Conservation (phyloP, 1,284 basidiomycete species). For the Cutaneotrichosporon sp. region DNA sequence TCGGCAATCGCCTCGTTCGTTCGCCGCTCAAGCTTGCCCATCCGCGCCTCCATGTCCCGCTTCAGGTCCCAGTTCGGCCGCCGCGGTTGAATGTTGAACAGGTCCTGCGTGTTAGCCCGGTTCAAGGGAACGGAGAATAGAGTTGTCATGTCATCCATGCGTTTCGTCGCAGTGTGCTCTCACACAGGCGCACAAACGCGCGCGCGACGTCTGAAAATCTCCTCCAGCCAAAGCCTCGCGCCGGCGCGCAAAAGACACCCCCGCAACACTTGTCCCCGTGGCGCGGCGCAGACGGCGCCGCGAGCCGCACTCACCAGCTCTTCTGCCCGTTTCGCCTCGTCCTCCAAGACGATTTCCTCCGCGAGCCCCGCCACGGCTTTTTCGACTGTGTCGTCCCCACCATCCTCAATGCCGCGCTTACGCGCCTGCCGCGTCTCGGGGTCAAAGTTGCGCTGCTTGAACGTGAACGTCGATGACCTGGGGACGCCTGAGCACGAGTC, state of each 20-base stretch:
- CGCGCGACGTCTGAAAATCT: neutral
- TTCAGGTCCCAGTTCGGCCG: slow-evolving; percentile 96
- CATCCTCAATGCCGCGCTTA: slow-evolving; percentile 57
- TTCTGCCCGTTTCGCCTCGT: slow-evolving; percentile 73
- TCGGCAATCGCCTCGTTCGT: slow-evolving; percentile 89
- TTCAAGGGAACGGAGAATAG: neutral
- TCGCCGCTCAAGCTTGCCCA: slow-evolving; percentile 78
- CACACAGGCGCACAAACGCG: too few relatives aligned
- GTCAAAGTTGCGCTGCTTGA: slow-evolving; percentile 79
- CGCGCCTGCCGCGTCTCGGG: slow-evolving; percentile 70
- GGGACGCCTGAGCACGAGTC: neutral
- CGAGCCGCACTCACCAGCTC: slow-evolving; percentile 82
- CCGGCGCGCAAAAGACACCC: too few relatives aligned
- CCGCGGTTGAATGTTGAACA: slow-evolving; percentile 95
- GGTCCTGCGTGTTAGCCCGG: slow-evolving; percentile 58
- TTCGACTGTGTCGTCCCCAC: slow-evolving; percentile 74
- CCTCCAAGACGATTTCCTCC: slow-evolving; percentile 74
- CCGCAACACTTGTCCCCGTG: too few relatives aligned
- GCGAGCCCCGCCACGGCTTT: slow-evolving; percentile 76
- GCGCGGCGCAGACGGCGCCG: too few relatives aligned
- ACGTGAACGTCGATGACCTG: slow-evolving; percentile 52
- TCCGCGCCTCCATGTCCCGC: slow-evolving; percentile 83
- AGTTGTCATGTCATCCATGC: neutral
- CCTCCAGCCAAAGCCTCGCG: neutral
- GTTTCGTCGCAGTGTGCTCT: neutral